These are phyloP conservation scores for Dipsacomyces acuminosporus DNA, from an alignment of 371 early-diverging fungal species.

Conservation along the genomic window DNA sequence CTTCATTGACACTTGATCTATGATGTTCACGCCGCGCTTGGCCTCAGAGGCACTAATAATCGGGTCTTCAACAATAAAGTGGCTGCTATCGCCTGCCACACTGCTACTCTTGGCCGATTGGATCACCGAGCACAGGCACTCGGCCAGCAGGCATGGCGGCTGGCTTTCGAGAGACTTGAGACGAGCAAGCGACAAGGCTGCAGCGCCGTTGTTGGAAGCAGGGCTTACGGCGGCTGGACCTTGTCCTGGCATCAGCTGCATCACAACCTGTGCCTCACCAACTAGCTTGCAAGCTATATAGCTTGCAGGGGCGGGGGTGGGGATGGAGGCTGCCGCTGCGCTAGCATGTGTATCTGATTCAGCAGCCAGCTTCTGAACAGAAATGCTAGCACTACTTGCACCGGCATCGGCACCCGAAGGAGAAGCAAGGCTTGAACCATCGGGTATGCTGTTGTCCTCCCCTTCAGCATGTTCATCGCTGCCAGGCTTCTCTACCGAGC, in stretches of 20 bases:
- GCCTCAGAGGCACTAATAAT: conserved; percentile 36
- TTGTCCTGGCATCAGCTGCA: conserved; percentile 17
- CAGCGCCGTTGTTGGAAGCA: background rate
- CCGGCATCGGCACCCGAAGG: no score
- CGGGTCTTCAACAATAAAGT: conserved; percentile 30
- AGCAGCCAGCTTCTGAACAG: no score
- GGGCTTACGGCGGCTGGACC: background rate
- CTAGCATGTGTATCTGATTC: background rate
- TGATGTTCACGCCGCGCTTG: conserved; percentile 16
- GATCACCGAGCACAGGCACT: conserved; percentile 34
- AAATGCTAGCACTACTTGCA: no score
- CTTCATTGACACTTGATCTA: conserved; percentile 26
- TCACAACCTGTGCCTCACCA: conserved; percentile 34
- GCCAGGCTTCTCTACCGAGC: no score
- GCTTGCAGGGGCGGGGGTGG: background rate
- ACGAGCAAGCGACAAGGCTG: conserved; percentile 13
- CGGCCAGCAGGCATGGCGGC: conserved; percentile 28
- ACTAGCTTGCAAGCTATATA: conserved; percentile 31
- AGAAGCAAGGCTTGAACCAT: no score
- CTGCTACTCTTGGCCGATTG: conserved; percentile 11
- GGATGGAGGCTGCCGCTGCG: background rate
- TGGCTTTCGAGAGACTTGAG: conserved; percentile 25
- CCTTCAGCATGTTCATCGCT: no score
- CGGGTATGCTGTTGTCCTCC: no score
- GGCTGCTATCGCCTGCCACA: conserved; percentile 2